These are phyloP conservation scores for Artemisia argyi DNA, from an alignment of 129 eudicot species.

Conservation along the genomic window DNA sequence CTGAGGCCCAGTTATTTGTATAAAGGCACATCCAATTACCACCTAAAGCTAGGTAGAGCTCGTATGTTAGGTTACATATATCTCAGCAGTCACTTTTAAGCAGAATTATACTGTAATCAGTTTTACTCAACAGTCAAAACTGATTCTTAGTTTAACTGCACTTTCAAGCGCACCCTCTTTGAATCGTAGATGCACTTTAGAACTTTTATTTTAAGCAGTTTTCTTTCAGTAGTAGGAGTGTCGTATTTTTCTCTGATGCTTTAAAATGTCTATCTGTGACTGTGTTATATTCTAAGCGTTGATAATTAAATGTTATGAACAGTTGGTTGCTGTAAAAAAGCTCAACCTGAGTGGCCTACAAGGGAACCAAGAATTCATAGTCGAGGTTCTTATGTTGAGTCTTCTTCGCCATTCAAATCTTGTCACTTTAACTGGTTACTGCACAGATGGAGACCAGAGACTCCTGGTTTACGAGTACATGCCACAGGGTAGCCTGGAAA, in stretches of 20 bases:
- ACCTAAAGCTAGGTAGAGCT: too few species aligned
- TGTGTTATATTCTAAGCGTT: constrained; percentile 8
- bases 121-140: too few species aligned
- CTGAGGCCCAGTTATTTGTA: too few species aligned
- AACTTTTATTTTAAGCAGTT: too few species aligned
- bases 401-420: constrained; percentile 82
- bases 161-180: too few species aligned
- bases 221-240: background rate
- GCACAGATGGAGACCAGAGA: constrained; percentile 94
- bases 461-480: constrained; percentile 89
- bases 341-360: constrained; percentile 78
- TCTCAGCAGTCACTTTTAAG: too few species aligned
- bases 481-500: constrained; percentile 83
- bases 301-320: constrained; percentile 25
- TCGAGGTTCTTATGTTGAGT: constrained; percentile 90
- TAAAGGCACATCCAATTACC: too few species aligned
- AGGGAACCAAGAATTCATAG: constrained; percentile 83
- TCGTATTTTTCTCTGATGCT: background rate
- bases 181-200: too few species aligned
- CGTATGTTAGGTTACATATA: too few species aligned
- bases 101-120: too few species aligned
- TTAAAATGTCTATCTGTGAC: background rate
- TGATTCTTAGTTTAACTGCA: too few species aligned
- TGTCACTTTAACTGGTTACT: constrained; percentile 84
- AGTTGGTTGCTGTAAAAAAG: constrained; percentile 83